Conservation (phyloP, 1,284 basidiomycete species). For the Wallemia ichthyophaga region DNA sequence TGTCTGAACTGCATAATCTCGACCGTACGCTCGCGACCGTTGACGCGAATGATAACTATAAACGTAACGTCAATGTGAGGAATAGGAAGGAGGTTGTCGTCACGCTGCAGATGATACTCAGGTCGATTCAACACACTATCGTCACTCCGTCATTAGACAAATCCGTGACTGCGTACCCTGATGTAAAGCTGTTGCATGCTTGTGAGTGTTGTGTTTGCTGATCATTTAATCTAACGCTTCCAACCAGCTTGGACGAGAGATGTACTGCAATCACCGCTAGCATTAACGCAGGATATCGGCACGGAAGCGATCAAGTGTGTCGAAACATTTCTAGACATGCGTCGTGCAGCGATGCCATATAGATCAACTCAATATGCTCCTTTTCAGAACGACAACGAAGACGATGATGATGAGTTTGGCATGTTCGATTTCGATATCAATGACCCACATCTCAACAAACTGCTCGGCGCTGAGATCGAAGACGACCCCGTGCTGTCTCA, state of each 20-base stretch:
- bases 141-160: slow-evolving; percentile 22
- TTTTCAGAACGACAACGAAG: slow-evolving; percentile 21
- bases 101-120: slow-evolving; percentile 25
- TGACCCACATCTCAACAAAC: slow-evolving; percentile 27
- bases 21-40: slow-evolving; percentile 8
- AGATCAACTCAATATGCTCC: slow-evolving; percentile 18
- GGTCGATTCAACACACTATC: slow-evolving; percentile 30
- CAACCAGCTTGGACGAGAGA: slow-evolving; percentile 29
- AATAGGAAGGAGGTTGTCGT: slow-evolving; percentile 12
- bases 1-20: slow-evolving; percentile 23
- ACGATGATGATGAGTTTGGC: slow-evolving; percentile 33
- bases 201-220: slow-evolving; percentile 19
- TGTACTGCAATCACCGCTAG: slow-evolving; percentile 25
- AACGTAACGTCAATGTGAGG: slow-evolving; percentile 15
- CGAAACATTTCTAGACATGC: slow-evolving; percentile 32
- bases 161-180: slow-evolving; percentile 22
- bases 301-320: slow-evolving; percentile 29
- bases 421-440: slow-evolving; percentile 26
- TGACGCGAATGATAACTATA: slow-evolving; percentile 7
- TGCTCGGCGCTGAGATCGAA: slow-evolving; percentile 19
- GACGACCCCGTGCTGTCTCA: background rate
- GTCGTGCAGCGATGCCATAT: slow-evolving; percentile 23
- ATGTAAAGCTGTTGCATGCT: slow-evolving; percentile 28
- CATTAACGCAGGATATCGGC: slow-evolving; percentile 23
- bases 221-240: background rate